Evolutionary conservation across 148 eudicot genomes (phyloP).

Genomic region (Gaultheria prostrata): DNA sequence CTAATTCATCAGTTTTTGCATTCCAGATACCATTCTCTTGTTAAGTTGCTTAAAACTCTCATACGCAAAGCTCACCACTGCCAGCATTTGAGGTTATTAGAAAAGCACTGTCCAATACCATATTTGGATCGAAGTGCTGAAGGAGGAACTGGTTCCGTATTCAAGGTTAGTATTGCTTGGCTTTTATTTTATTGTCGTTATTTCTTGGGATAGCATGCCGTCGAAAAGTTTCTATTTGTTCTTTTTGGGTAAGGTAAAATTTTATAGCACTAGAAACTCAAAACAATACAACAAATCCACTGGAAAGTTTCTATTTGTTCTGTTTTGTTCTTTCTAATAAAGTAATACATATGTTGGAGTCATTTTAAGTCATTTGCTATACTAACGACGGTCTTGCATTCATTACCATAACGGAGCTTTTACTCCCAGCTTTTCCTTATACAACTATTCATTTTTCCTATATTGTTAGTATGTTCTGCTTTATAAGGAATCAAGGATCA

Average conservation of each 20-base stretch:
- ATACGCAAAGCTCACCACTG: conserved; percentile 48
- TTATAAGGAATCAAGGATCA: not conserved
- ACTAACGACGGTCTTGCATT: not conserved
- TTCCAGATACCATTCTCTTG: conserved; percentile 62
- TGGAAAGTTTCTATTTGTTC: not conserved
- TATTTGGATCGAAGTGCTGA: conserved; percentile 24
- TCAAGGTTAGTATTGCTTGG: conserved; percentile 33
- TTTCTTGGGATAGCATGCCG: not conserved
- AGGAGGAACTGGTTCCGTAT: conserved; percentile 16
- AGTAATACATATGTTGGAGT: not conserved
- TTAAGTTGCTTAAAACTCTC: conserved; percentile 54
- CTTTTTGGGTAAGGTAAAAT: too few species aligned
- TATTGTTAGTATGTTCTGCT: not conserved
- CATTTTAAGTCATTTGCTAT: not conserved
- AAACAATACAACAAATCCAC: too few species aligned
- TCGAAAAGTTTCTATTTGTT: not conserved
- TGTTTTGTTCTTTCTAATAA: not conserved
- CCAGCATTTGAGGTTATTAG: conserved; percentile 47
- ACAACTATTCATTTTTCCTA: not conserved
- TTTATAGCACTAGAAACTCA: too few species aligned
- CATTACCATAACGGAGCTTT: not conserved
- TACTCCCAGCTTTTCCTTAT: not conserved
- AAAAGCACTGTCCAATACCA: conserved; percentile 63
- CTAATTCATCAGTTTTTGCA: not conserved
- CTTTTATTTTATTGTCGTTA: not conserved